A percentile compares a stretch with the other conserved stretches of the same genome.
These are phyloP conservation scores for Russula sp. DNA, from an alignment of 768 basidiomycete species.

Conservation along the genomic window DNA sequence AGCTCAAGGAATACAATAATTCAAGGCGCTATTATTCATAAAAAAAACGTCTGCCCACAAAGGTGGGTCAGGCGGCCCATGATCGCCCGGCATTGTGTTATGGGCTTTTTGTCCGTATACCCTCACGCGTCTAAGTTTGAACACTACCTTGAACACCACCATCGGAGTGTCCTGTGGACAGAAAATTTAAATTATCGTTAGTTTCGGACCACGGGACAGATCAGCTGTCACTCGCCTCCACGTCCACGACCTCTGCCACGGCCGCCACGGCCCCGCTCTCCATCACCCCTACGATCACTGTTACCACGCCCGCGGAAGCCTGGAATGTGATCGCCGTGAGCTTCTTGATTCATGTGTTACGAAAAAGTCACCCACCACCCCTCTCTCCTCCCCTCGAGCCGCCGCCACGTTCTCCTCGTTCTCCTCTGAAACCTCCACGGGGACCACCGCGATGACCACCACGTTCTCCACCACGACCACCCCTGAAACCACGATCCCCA, in stretches of 20 bases:
- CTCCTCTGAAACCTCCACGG: constrained; percentile 43
- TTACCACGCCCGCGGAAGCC: constrained; percentile 33
- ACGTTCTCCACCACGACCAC: constrained; percentile 29
- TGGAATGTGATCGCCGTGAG: constrained; percentile 7
- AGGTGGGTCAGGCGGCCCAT: not conserved
- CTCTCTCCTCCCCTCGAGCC: constrained; percentile 34
- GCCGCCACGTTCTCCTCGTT: too few species aligned
- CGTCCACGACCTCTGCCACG: constrained; percentile 37
- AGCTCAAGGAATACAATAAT: constrained; percentile 3
- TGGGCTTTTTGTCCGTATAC: constrained; percentile 11
- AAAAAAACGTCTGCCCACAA: constrained; percentile 10
- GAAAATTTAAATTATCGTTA: not conserved
- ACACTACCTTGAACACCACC: constrained; percentile 24
- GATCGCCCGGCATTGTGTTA: not conserved
- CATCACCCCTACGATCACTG: constrained; percentile 36
- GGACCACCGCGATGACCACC: constrained; percentile 39
- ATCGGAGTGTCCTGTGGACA: constrained; percentile 21
- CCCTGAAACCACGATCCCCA: constrained; percentile 24
- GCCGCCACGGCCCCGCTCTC: constrained; percentile 34
- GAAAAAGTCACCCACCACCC: constrained; percentile 19
- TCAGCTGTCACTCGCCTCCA: constrained; percentile 29
- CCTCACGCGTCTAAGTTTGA: constrained; percentile 23
- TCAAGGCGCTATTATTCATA: constrained; percentile 19
- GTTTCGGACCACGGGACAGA: constrained; percentile 9
- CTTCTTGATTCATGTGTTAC: not conserved